Base-by-base conservation (phyloP, 352 stramenopile genomes). In the Phytopythium oedochilum region DNA sequence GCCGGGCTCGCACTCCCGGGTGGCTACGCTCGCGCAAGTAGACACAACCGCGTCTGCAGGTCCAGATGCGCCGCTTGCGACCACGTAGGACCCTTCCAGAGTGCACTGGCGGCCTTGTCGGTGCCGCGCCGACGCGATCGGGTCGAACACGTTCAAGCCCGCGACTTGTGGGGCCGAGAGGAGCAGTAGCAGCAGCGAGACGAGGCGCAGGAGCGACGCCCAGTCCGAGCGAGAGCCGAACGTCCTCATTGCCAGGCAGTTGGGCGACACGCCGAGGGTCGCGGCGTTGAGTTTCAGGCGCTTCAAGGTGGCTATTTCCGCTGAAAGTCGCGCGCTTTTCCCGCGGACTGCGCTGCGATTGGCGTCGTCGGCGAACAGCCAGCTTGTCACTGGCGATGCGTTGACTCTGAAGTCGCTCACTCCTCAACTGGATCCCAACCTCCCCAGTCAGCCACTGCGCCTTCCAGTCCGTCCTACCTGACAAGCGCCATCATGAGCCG, bases 1-100 rank as follows among this genome's bases (percentile, higher is more conserved):
- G 34, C 78, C 78, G 15, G 59, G 58, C 4, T 73, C 57, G 53
- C 78, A 89, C 0, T 64, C 61, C 23, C 83, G 46, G 2, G 45
- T 54, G 38, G 47, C 23, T 17, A 35, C 18, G 14, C 25, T 18
- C 4, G 22, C 34, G 18, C 49, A 55, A 2, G 34, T 47, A 46
- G 49, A 35, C 2, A 23, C 35, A 11, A 45, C 25, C 35, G 15
- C n/a, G 15, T 5, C 25, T 3, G 23, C 35, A 10, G 22, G 2
- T 0, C 5, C 26, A 23, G 32, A 6, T 20, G 23, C 46, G 8
- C 20, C 29, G 18, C 26, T 28, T 17, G 29, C 6, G 28, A 39
- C 5, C 1, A 46, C 6, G 36, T 55, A 46, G 49, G 25, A 26
- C 6, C 49, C 49, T 12, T 45, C 34, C 2, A 46, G n/a, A 3